Evolutionary conservation across 2,329 filamentous ascomycete species (phyloP).

Genomic region (Microascus cirrosus): DNA sequence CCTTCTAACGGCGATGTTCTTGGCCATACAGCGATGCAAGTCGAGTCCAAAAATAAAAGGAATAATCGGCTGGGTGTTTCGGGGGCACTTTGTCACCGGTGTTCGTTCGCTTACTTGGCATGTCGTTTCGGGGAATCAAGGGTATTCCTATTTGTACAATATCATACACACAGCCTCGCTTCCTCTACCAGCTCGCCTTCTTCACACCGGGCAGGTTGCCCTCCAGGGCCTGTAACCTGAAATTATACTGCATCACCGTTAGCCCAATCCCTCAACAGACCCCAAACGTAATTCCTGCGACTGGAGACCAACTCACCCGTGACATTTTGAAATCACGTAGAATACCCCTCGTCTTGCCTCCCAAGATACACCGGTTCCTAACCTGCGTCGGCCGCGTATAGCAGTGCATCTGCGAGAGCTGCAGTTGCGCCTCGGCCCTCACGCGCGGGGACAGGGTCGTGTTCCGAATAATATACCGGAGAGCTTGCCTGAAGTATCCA

Average conservation of each 20-base stretch:
- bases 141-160: background rate
- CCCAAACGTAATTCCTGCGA: background rate
- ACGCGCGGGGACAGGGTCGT: conserved; percentile 71
- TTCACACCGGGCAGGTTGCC: conserved; percentile 84
- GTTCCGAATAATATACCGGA: conserved; percentile 89
- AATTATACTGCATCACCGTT: conserved; percentile 62
- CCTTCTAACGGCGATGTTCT: background rate
- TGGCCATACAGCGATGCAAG: background rate
- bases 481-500: conserved; percentile 60
- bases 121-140: background rate
- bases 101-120: background rate
- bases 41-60: background rate
- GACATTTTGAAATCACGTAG: conserved; percentile 86
- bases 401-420: conserved; percentile 89
- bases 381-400: conserved; percentile 93
- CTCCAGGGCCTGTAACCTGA: conserved; percentile 76
- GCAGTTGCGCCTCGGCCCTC: conserved; percentile 84
- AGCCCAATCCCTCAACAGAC: conserved; percentile 9
- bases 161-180: background rate
- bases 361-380: conserved; percentile 83
- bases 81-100: background rate
- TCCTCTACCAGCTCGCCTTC: conserved; percentile 84
- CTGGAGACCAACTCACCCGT: conserved; percentile 50
- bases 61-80: background rate
- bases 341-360: conserved; percentile 84